A percentile compares a stretch with the other conserved stretches of the same genome.
phyloP scores from a whole-genome alignment of 495 filamentous ascomycete genomes.

The Cryomyces minteri region DNA sequence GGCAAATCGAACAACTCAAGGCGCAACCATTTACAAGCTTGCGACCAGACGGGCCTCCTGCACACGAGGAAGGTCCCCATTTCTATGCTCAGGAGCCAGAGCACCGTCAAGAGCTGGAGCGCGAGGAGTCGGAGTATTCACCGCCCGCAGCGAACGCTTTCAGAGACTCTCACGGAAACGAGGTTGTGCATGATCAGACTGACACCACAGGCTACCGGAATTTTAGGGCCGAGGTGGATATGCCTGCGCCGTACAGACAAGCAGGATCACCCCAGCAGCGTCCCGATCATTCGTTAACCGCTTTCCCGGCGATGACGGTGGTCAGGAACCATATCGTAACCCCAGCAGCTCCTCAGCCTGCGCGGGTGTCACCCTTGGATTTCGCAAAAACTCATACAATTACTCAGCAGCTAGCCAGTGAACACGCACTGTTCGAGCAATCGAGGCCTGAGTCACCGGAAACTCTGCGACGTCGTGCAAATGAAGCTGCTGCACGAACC shows the following conservation, averaged over 20 bases:
- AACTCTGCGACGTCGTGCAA: not conserved
- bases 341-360: constrained; percentile 65
- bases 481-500: not conserved
- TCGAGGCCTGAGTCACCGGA: not conserved
- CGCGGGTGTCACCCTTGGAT: constrained; percentile 60
- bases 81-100: not conserved
- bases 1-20: too few relatives aligned
- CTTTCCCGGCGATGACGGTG: constrained; percentile 24
- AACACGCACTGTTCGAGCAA: not conserved
- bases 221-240: too few relatives aligned
- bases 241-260: not conserved
- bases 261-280: not conserved
- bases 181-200: too few relatives aligned
- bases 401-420: not conserved
- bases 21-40: too few relatives aligned
- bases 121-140: not conserved
- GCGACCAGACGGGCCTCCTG: not conserved
- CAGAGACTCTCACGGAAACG: not conserved
- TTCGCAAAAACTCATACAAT: constrained; percentile 28
- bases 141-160: not conserved
- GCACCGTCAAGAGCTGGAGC: not conserved
- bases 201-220: too few relatives aligned
- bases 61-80: not conserved
- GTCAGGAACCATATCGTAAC: constrained; percentile 45
- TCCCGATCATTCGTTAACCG: not conserved